Evolutionary conservation across 169 alveolate genomes (phyloP).

Genomic region (Eimeria acervulina): DNA sequence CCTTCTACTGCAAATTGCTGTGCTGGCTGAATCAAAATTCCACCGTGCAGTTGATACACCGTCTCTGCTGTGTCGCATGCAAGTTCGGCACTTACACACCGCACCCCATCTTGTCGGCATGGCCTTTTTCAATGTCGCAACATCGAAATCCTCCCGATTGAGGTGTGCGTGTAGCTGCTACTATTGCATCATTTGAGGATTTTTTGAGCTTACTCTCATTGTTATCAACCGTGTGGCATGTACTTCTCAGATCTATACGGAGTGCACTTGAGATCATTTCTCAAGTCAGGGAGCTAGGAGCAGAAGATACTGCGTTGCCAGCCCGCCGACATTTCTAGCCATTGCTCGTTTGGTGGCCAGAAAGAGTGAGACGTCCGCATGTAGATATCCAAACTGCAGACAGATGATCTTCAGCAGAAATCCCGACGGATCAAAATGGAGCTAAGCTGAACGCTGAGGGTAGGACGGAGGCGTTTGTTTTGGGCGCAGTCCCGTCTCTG

Average conservation of each 20-base stretch:
- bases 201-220: neutral
- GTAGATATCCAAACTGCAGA: too few species aligned
- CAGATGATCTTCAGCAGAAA: neutral
- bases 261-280: conserved; percentile 71
- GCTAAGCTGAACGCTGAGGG: conserved; percentile 8
- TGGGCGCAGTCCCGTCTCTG: conserved; percentile 18
- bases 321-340: conserved; percentile 35
- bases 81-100: neutral
- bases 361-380: conserved; percentile 35
- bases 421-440: neutral
- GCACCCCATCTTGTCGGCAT: neutral
- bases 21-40: neutral
- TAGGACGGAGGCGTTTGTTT: neutral
- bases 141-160: neutral
- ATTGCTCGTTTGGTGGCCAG: neutral
- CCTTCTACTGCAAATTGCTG: neutral
- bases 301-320: conserved; percentile 59
- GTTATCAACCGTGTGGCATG: neutral
- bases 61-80: neutral
- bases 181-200: neutral
- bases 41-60: neutral
- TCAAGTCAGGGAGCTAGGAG: conserved; percentile 58
- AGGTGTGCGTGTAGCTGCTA: neutral
- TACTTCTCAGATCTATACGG: conserved; percentile 51
- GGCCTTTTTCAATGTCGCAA: neutral